Conservation (phyloP, 305 asterid species). For the Withania somnifera region DNA sequence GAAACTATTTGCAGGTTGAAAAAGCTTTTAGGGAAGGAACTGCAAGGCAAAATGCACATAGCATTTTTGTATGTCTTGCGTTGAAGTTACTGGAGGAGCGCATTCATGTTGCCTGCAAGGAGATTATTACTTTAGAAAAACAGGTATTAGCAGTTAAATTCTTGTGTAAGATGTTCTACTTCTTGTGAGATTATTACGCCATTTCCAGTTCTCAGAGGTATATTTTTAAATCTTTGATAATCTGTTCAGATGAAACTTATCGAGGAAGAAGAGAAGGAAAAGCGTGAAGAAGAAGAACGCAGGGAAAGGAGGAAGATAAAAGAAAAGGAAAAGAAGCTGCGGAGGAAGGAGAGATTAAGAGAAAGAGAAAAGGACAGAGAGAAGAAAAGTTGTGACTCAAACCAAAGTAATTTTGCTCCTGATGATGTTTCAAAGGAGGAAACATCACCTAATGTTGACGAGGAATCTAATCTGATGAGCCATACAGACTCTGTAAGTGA, state of each 20-base stretch:
- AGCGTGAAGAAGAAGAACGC: constrained; percentile 60
- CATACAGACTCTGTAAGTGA: constrained; percentile 36
- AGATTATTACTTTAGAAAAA: constrained; percentile 81
- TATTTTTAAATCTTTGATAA: constrained; percentile 11
- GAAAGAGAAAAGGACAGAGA: constrained; percentile 67
- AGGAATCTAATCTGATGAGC: constrained; percentile 25
- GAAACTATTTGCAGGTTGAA: constrained; percentile 53
- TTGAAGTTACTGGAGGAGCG: constrained; percentile 85
- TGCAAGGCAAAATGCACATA: constrained; percentile 97
- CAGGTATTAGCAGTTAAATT: constrained; percentile 42
- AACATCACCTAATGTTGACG: constrained; percentile 29
- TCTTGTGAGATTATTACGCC: constrained; percentile 2
- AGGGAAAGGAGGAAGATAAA: constrained; percentile 80
- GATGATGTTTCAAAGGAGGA: constrained; percentile 37
- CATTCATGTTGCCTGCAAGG: constrained; percentile 92
- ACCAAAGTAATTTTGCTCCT: constrained; percentile 21
- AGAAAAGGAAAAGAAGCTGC: constrained; percentile 88
- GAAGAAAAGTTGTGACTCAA: constrained; percentile 38
- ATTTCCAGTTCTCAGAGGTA: constrained; percentile 1
- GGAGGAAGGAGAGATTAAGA: constrained; percentile 87
- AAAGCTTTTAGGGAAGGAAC: constrained; percentile 99
- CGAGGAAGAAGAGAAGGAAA: constrained; percentile 97
- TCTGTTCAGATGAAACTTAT: constrained; percentile 76
- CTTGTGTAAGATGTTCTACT: background rate
- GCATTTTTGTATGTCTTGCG: constrained; percentile 92